Evolutionary conservation across 1,284 basidiomycete genomes (phyloP), one percentile per base, ranked within the genome.

Genomic region (Leccinum colubrinum): DNA sequence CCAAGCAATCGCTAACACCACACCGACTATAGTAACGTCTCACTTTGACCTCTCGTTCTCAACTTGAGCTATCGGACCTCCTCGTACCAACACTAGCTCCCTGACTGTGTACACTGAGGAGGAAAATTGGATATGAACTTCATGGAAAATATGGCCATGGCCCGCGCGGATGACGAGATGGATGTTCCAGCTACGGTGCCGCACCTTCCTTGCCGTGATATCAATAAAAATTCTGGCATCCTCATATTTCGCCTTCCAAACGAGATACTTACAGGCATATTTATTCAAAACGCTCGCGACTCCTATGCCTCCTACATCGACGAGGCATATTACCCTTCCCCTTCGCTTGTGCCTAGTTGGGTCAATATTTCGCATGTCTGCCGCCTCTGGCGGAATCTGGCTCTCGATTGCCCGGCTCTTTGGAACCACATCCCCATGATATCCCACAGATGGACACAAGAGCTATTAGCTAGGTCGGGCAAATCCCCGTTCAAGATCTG

Each of bases 391-490:
- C 70, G 78, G n/a, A 56, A 64, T 0, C 69, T 76, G 15, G 75
- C 77, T 5, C 62, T 77, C 4, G 65, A 59, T 8, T 71, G 66
- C 48, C 70, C 73, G 1, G 52, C 60, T 25, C 62, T 79, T 15
- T 79, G 78, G 78, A 65, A 68, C 12, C 64, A 59, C 55, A 63
- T 74, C 15, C 43, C 67, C 7, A 67, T 72, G 8, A 59, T 55
- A 3, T 67, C 65, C 2, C 67, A 62, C 1, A 60, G 60, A 11
- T 74, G 72, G 69, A 71, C 69, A 2, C 64, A 72, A 17, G 74
- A 70, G 55, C 71, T 79, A 70, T 58, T 79, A 14, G 55, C 61
- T 25, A 65, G 76, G 8, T 79, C 77, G 1, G 75, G 74, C 56
- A 68, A 62, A 52, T 68, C 68, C 8, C 67, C 70, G 1, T 61